Percentiles rank a stretch among this genome's conserved stretches.
Conservation (phyloP, 2,329 filamentous ascomycete genomes). For the Nemania abortiva region DNA sequence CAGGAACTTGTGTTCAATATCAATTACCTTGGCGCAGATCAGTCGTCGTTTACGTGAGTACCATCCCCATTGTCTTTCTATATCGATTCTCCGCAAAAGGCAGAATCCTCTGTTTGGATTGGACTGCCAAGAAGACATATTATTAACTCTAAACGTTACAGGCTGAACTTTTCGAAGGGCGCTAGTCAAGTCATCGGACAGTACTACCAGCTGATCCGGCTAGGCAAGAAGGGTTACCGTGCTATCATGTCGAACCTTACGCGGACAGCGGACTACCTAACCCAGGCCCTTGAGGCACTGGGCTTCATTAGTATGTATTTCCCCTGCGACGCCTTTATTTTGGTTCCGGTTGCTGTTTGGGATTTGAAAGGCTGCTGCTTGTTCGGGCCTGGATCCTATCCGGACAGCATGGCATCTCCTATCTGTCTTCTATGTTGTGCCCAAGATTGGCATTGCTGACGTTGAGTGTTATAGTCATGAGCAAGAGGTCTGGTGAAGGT, state of each 20-base stretch:
- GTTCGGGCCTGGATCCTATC: neutral
- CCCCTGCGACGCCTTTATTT: neutral
- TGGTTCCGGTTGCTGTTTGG: neutral
- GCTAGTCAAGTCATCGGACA: slow-evolving; percentile 95
- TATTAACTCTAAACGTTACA: slow-evolving; percentile 11
- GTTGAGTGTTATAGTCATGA: slow-evolving; percentile 70
- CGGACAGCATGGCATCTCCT: neutral
- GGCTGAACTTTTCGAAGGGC: slow-evolving; percentile 94
- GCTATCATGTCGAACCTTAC: slow-evolving; percentile 96
- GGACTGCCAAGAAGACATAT: no score
- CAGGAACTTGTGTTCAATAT: slow-evolving; percentile 98
- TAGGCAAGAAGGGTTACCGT: slow-evolving; percentile 92
- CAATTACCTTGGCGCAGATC: slow-evolving; percentile 96
- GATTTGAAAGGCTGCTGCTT: neutral
- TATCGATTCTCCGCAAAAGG: no score
- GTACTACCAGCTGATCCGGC: slow-evolving; percentile 96
- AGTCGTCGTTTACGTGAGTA: slow-evolving; percentile 83
- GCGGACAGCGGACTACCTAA: slow-evolving; percentile 87
- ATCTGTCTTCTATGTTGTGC: neutral
- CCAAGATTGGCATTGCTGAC: neutral
- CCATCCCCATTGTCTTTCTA: neutral
- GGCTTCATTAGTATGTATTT: slow-evolving; percentile 73
- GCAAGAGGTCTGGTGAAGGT: slow-evolving; percentile 79
- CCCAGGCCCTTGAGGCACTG: slow-evolving; percentile 76
- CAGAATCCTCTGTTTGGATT: neutral